Percentiles rank a stretch among this genome's conserved stretches.
Evolutionary conservation across 257 asterid species (phyloP).

Genomic region (Ajuga chamaepitys): DNA sequence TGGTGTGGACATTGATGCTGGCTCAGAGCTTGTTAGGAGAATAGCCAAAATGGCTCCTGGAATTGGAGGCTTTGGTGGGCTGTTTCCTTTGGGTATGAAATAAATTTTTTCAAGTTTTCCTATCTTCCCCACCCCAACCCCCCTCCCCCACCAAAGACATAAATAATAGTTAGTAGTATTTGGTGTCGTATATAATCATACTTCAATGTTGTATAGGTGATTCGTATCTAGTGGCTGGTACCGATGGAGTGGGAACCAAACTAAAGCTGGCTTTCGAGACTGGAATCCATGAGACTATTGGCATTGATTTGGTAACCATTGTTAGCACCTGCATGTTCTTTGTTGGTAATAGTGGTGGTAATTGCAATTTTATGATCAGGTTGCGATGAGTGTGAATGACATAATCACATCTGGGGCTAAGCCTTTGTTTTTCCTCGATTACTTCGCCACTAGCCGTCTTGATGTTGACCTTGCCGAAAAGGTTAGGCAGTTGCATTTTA

Average conservation of each 20-base stretch:
- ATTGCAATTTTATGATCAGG: slow-evolving; percentile 32
- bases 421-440: slow-evolving; percentile 96
- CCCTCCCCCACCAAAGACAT: too few relatives aligned
- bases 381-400: slow-evolving; percentile 99
- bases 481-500: slow-evolving; percentile 25
- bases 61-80: slow-evolving; percentile 97
- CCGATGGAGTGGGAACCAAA: slow-evolving; percentile 96
- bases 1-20: slow-evolving; percentile 97
- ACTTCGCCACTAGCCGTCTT: slow-evolving; percentile 82
- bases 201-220: slow-evolving; percentile 46
- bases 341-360: neutral
- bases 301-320: slow-evolving; percentile 76
- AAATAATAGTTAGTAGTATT: neutral
- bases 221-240: slow-evolving; percentile 92
- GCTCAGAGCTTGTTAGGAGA: slow-evolving; percentile 84
- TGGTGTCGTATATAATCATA: neutral
- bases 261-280: slow-evolving; percentile 96
- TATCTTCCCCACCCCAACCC: too few relatives aligned
- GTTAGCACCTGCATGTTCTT: neutral
- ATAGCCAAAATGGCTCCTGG: slow-evolving; percentile 98
- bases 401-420: slow-evolving; percentile 95
- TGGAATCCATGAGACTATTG: slow-evolving; percentile 89
- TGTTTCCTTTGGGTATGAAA: slow-evolving; percentile 74
- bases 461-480: slow-evolving; percentile 97
- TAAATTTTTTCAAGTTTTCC: neutral